phyloP scores from a whole-genome alignment of 2,329 filamentous ascomycete species.

The Aphanocladium album region DNA sequence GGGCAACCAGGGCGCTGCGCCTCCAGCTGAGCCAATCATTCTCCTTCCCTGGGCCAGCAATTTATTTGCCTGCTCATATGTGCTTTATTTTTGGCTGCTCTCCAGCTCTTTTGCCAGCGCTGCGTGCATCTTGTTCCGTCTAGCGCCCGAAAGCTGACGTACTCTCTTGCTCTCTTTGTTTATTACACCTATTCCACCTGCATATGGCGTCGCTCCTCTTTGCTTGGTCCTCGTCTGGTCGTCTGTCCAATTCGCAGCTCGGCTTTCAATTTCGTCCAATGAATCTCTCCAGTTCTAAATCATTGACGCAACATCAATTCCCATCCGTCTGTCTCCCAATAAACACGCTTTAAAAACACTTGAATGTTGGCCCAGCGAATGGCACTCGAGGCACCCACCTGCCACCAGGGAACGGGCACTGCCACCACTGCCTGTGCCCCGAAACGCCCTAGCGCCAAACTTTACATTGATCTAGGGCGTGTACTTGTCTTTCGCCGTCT shows the following conservation, averaged over 20 bases:
- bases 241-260: no score
- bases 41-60: background rate
- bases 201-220: background rate
- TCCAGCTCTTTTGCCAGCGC: background rate
- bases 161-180: background rate
- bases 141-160: slow-evolving; percentile 5
- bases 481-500: background rate
- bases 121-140: background rate
- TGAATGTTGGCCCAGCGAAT: no score
- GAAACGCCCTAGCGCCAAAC: background rate
- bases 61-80: background rate
- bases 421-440: background rate
- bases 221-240: no score
- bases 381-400: background rate
- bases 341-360: no score
- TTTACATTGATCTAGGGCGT: background rate
- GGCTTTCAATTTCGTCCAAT: no score
- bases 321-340: no score
- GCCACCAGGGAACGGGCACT: background rate
- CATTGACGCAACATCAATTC: no score
- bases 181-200: background rate
- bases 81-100: background rate
- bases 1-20: slow-evolving; percentile 7
- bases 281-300: no score
- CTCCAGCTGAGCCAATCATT: slow-evolving; percentile 1